Percentiles rank a stretch among this genome's conserved stretches.
Evolutionary conservation across 75 land plant genomes (phyloP).

Genomic region (Picea sitchensis): DNA sequence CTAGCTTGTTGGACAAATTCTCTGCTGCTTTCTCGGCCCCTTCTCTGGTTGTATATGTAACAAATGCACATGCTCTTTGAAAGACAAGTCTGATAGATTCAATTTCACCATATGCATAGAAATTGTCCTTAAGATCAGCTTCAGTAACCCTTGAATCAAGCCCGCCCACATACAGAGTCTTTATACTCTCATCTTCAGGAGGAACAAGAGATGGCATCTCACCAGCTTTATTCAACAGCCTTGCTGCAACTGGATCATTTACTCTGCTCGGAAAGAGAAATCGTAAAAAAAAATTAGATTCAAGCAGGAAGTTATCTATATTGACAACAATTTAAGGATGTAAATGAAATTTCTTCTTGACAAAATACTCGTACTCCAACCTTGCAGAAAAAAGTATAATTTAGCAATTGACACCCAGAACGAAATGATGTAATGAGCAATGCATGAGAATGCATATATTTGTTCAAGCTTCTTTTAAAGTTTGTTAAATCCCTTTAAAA

Average conservation of each 20-base stretch:
- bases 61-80: slow-evolving; percentile 91
- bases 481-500: no score
- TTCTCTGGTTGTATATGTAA: slow-evolving; percentile 97
- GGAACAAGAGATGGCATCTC: slow-evolving; percentile 90
- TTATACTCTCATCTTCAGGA: slow-evolving; percentile 91
- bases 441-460: not conserved
- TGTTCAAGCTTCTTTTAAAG: not conserved
- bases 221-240: slow-evolving; percentile 89
- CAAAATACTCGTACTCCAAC: not conserved
- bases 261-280: slow-evolving; percentile 52
- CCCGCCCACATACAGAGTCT: slow-evolving; percentile 92
- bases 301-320: not conserved
- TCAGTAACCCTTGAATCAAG: slow-evolving; percentile 75
- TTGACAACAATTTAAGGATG: slow-evolving; percentile 4
- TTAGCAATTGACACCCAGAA: not conserved
- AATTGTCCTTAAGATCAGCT: slow-evolving; percentile 85
- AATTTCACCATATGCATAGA: slow-evolving; percentile 95
- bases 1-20: slow-evolving; percentile 90
- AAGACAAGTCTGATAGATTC: slow-evolving; percentile 79
- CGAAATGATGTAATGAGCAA: slow-evolving; percentile 4
- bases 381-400: not conserved
- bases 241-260: slow-evolving; percentile 95
- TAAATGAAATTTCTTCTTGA: not conserved
- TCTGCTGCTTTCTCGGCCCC: slow-evolving; percentile 98
- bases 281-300: not conserved